Percentiles rank a stretch among this genome's conserved stretches.
phyloP scores from a whole-genome alignment of 2,329 filamentous ascomycete species.

The Bipolaris cookei region DNA sequence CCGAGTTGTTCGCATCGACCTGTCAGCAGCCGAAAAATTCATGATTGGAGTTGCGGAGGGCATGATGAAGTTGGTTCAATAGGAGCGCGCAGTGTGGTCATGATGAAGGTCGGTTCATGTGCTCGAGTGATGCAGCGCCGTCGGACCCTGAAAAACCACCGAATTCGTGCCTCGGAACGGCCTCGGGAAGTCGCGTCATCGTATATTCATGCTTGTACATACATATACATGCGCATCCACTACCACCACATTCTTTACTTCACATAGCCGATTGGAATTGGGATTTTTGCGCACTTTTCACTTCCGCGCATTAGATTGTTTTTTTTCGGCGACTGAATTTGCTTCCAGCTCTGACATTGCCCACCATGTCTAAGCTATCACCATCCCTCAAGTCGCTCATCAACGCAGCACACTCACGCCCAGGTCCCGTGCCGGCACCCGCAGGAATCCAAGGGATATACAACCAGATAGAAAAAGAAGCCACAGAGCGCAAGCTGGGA shows the following conservation, averaged over 20 bases:
- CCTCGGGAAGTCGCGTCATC: constrained; percentile 10
- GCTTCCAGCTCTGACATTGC: not conserved
- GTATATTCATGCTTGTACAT: constrained; percentile 5
- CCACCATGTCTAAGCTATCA: constrained; percentile 46
- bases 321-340: not conserved
- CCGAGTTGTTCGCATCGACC: not conserved
- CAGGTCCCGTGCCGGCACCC: constrained; percentile 44
- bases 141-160: constrained; percentile 14
- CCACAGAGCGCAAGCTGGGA: constrained; percentile 36
- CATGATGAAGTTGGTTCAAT: not conserved
- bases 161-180: constrained; percentile 15
- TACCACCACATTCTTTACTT: not conserved
- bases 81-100: not conserved
- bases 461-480: constrained; percentile 42
- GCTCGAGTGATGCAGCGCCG: not conserved
- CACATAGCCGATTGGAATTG: not conserved
- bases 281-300: not conserved
- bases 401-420: constrained; percentile 45
- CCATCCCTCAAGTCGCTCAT: constrained; percentile 45
- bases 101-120: not conserved
- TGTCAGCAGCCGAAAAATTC: not conserved
- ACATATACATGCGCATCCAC: not conserved
- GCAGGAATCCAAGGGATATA: constrained; percentile 41
- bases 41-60: not conserved
- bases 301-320: not conserved